A percentile compares a stretch with the other conserved stretches of the same genome.
Evolutionary conservation across 768 basidiomycete species (phyloP).

Genomic region (Lentinus brumalis): DNA sequence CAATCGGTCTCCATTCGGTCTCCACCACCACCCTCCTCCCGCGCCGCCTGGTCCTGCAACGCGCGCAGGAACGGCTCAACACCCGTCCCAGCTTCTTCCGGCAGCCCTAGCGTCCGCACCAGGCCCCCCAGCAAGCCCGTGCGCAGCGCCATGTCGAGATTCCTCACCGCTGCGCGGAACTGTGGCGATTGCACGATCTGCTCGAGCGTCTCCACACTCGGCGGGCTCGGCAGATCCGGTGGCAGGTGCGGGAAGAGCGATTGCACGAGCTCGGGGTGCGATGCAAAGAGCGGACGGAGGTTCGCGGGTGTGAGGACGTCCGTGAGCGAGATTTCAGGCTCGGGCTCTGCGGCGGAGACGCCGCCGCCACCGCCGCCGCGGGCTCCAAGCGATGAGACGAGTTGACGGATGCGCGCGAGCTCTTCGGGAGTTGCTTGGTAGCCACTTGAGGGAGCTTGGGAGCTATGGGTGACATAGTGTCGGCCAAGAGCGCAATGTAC

Average conservation of each 20-base stretch:
- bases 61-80: slow-evolving; percentile 80
- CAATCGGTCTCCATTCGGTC: slow-evolving; percentile 85
- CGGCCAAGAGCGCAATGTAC: neutral
- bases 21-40: slow-evolving; percentile 38
- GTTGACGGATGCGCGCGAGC: slow-evolving; percentile 58
- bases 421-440: slow-evolving; percentile 57
- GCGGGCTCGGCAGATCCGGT: slow-evolving; percentile 68
- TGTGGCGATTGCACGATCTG: slow-evolving; percentile 82
- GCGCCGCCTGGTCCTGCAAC: slow-evolving; percentile 71
- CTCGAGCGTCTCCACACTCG: slow-evolving; percentile 68
- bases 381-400: slow-evolving; percentile 41
- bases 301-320: slow-evolving; percentile 78
- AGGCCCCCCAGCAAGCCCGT: slow-evolving; percentile 78
- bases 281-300: slow-evolving; percentile 68
- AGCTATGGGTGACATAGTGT: neutral
- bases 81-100: slow-evolving; percentile 81
- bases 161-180: slow-evolving; percentile 77
- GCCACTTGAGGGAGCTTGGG: slow-evolving; percentile 8
- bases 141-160: slow-evolving; percentile 81
- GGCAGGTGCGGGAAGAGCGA: slow-evolving; percentile 83
- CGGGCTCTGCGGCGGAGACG: slow-evolving; percentile 2
- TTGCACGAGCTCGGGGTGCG: slow-evolving; percentile 67
- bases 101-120: slow-evolving; percentile 78
- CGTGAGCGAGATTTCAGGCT: slow-evolving; percentile 61
- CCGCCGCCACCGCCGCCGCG: slow-evolving; percentile 24